Base-by-base conservation (phyloP, 2,329 filamentous ascomycete genomes). In the Fusarium sp. region DNA sequence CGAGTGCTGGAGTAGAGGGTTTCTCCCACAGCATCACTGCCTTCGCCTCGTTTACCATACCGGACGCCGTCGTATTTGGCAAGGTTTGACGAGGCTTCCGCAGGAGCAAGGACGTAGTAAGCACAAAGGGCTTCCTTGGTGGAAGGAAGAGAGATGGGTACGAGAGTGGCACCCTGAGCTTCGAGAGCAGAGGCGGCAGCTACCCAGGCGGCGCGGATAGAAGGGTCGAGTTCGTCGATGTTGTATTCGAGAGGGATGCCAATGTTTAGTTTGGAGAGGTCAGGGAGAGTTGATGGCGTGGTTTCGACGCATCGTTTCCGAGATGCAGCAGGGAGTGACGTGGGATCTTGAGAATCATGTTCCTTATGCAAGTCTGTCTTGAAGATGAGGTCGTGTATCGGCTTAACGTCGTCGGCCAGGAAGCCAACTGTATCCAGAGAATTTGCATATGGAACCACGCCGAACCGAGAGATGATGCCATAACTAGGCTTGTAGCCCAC, bases 31-130 rank as follows among this genome's bases (percentile, higher is more conserved):
- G 83, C 86, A 57, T 88, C 81, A 42, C 81, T 83, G 9, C 78
- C 75, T 2, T 75, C 72, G 6, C 78, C 78, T 28, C 87, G 83
- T 19, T 81, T 82, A 2, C 95, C 95, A 76, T 96, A 99, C 10
- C 95, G 90, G n/a, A 98, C 87, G 19, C 95, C 95, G 70, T 99
- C 96, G 75, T 97, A 99, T 75, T 96, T 97, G 54, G 95, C 92
- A 3, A 99, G 85, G 71, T 99, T 99, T 13, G 94, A 98, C 2
- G 92, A 92, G 4, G 95, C 95, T 77, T 99, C 95, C 13, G 95
- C 94, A 0, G 95, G 92, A 1, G 95, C 96, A 53, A 99, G 88
- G 53, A 99, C 86, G 76, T 99, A 99, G 80, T 99, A 99, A 31
- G 95, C 91, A 19, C 93, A 91, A 1, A 99, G 85, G 0, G 95